These are phyloP conservation scores for Phytopythium boreale DNA, from an alignment of 352 stramenopile genomes.

Conservation along the genomic window DNA sequence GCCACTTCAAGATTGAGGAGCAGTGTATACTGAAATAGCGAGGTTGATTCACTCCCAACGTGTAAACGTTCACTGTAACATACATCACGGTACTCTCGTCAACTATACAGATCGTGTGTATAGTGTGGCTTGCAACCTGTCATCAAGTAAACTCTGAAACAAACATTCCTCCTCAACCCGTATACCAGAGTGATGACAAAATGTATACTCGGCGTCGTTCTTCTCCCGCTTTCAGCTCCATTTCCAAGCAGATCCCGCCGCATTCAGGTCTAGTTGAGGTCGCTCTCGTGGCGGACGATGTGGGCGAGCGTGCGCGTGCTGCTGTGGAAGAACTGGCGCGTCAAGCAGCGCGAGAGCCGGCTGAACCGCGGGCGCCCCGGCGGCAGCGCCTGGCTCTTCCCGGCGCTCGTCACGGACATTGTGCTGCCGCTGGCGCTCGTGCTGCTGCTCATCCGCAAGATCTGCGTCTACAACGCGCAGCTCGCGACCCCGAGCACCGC, in stretches of 20 bases:
- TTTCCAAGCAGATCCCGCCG: neutral
- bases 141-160: too few relatives aligned
- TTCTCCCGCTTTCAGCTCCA: neutral
- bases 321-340: conserved; percentile 82
- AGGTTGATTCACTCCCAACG: too few relatives aligned
- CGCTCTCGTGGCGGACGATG: conserved; percentile 1
- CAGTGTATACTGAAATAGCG: neutral
- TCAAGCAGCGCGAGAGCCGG: conserved; percentile 75
- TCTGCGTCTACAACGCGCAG: conserved; percentile 56
- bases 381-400: conserved; percentile 52
- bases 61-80: too few relatives aligned
- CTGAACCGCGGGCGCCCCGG: conserved; percentile 45
- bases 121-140: too few relatives aligned
- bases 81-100: too few relatives aligned
- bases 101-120: too few relatives aligned
- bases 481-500: conserved; percentile 15
- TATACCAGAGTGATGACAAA: neutral
- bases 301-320: conserved; percentile 49
- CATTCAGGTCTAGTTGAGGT: neutral
- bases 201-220: neutral
- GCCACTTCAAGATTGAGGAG: neutral
- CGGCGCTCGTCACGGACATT: conserved; percentile 67
- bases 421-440: conserved; percentile 55
- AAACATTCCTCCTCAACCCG: neutral
- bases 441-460: conserved; percentile 49